Base-by-base conservation (phyloP, 2,329 filamentous ascomycete genomes). In the Colletotrichum euphorbiae region DNA sequence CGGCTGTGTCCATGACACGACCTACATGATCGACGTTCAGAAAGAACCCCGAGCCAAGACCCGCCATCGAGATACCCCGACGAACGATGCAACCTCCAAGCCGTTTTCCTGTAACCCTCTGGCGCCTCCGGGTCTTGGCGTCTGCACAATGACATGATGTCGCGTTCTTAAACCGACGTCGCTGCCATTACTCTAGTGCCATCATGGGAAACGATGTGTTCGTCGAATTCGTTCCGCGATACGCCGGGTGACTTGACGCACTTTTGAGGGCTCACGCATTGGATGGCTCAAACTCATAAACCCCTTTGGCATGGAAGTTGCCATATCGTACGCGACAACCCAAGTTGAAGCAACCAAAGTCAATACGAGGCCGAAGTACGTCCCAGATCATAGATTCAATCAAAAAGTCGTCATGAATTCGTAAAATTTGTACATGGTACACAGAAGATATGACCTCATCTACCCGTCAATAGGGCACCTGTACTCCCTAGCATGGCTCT, bases 391-490 rank as follows among this genome's bases (percentile, higher is more conserved):
- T 15, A 12, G 28, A 15, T 17, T 21, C 15, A 48, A 33, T 24
- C 33, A 17, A 28, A 7, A 28, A 7, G 6, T 28, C 58, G n/a
- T 45, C 57, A 50, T 70, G 60, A 67, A 67, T 51, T 70, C 67
- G 43, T 69, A 28, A 60, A 60, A 67, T 67, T 71, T 69, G 50
- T 70, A 71, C 58, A 67, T 56, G 42, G 42, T 67, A 61, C 60
- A 62, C 60, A 56, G 43, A 64, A 62, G 45, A 45, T 69, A 62
- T 57, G 62, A 45, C 57, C 28, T 57, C 58, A 40, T 63, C 68
- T 76, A 87, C 61, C 85, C 85, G 74, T 89, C 86, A 74, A 89
- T 84, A 9, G 86, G 86, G 74, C 87, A 89, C 72, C 80, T 81
- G 75, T 86, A 88, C 74, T 82, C 85, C 70, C 80, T 78, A 71